Evolutionary conservation across 2,329 filamentous ascomycete genomes (phyloP).

Genomic region (Verticillium zaregamsianum): DNA sequence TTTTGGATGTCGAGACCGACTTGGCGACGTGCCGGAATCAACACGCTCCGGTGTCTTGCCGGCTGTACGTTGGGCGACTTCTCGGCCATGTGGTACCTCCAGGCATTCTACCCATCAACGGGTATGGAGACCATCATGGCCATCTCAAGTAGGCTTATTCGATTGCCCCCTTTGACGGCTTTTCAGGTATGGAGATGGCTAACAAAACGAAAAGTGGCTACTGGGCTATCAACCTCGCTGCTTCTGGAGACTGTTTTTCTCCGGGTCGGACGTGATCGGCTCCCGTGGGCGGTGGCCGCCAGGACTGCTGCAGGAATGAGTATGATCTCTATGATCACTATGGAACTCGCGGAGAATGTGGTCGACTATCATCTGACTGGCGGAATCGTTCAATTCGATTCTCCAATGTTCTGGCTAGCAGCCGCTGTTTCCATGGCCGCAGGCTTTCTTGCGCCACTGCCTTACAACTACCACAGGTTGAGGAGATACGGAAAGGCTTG

Average conservation of each 20-base stretch:
- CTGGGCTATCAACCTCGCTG: slow-evolving; percentile 47
- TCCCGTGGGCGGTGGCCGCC: slow-evolving; percentile 39
- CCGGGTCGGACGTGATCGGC: slow-evolving; percentile 38
- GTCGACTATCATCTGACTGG: slow-evolving; percentile 54
- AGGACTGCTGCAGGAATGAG: slow-evolving; percentile 55
- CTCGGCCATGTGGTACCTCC: slow-evolving; percentile 50
- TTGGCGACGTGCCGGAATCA: slow-evolving; percentile 47
- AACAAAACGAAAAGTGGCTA: slow-evolving; percentile 35
- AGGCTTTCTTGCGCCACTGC: slow-evolving; percentile 44
- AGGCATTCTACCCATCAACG: slow-evolving; percentile 39
- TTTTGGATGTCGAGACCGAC: slow-evolving; percentile 29
- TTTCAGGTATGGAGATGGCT: too few species aligned
- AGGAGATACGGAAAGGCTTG: slow-evolving; percentile 44
- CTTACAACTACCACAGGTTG: slow-evolving; percentile 48
- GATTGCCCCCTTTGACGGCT: too few species aligned
- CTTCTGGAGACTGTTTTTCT: slow-evolving; percentile 48
- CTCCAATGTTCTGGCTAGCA: slow-evolving; percentile 47
- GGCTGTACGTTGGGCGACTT: slow-evolving; percentile 54
- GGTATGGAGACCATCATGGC: slow-evolving; percentile 47
- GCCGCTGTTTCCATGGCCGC: slow-evolving; percentile 38
- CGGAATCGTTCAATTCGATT: slow-evolving; percentile 39
- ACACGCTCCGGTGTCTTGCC: slow-evolving; percentile 50
- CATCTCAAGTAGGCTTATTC: slow-evolving; percentile 37
- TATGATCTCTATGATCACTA: slow-evolving; percentile 53
- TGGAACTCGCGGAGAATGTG: slow-evolving; percentile 50